These are phyloP conservation scores for Didymella arachidicola DNA, from an alignment of 2,329 filamentous ascomycete species.

Conservation along the genomic window DNA sequence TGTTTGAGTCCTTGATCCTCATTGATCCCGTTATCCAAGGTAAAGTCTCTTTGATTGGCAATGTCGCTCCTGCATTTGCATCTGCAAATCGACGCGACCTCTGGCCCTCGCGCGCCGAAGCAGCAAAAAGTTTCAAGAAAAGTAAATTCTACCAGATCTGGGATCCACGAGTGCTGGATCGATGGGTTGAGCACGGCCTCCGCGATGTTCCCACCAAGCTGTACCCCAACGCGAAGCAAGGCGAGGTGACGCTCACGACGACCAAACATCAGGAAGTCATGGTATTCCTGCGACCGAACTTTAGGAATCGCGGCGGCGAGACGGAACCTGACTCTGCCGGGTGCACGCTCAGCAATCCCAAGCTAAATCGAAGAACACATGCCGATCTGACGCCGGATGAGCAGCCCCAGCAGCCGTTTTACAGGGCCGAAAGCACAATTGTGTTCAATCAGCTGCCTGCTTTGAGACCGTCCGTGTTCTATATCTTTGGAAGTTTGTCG, in stretches of 20 bases:
- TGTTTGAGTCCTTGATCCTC: slow-evolving; percentile 77
- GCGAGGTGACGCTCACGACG: slow-evolving; percentile 75
- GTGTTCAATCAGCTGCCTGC: slow-evolving; percentile 65
- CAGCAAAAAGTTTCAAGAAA: slow-evolving; percentile 70
- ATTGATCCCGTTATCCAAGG: slow-evolving; percentile 82
- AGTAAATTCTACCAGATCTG: slow-evolving; percentile 81
- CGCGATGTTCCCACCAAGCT: slow-evolving; percentile 72
- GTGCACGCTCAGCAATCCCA: slow-evolving; percentile 37
- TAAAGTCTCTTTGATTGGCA: slow-evolving; percentile 54
- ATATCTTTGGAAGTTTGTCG: slow-evolving; percentile 60
- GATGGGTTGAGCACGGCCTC: slow-evolving; percentile 77
- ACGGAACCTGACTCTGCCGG: slow-evolving; percentile 54
- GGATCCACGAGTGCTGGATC: slow-evolving; percentile 80
- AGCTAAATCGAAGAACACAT: slow-evolving; percentile 53
- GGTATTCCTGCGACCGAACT: slow-evolving; percentile 73
- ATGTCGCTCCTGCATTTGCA: slow-evolving; percentile 60
- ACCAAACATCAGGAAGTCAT: slow-evolving; percentile 89
- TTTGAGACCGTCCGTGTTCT: slow-evolving; percentile 57
- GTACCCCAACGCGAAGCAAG: slow-evolving; percentile 56
- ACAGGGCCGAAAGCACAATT: slow-evolving; percentile 68
- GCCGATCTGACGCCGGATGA: slow-evolving; percentile 51
- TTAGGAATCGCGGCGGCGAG: slow-evolving; percentile 53
- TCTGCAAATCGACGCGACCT: slow-evolving; percentile 78
- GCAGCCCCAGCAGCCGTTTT: slow-evolving; percentile 63
- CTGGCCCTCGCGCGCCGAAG: slow-evolving; percentile 80